These are phyloP conservation scores for Pyracantha coccinea DNA, from an alignment of 331 rosid genomes.

Conservation along the genomic window DNA sequence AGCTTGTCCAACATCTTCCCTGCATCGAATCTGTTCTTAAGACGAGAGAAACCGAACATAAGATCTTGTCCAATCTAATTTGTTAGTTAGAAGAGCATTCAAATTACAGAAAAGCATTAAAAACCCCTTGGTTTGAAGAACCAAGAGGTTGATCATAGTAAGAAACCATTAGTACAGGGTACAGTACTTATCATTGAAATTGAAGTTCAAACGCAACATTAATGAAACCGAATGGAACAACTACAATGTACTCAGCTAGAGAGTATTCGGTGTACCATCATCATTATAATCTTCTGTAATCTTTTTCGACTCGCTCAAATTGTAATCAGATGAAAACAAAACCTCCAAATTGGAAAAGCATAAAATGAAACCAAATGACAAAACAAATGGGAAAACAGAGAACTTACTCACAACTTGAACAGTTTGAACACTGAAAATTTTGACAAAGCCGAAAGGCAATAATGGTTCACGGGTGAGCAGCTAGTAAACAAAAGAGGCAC, in stretches of 20 bases:
- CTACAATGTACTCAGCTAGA: neutral
- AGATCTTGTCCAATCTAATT: neutral
- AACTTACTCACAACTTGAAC: neutral
- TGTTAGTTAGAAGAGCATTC: neutral
- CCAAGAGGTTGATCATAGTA: constrained; percentile 1
- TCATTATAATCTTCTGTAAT: too few species aligned
- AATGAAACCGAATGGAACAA: neutral
- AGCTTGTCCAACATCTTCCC: constrained; percentile 59
- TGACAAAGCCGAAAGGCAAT: neutral
- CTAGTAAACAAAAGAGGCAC: neutral
- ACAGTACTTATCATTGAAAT: neutral
- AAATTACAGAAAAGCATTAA: neutral
- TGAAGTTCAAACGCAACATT: neutral
- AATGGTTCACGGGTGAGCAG: constrained; percentile 10
- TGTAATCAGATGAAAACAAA: neutral
- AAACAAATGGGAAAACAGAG: neutral
- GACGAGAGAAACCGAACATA: neutral
- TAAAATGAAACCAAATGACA: neutral
- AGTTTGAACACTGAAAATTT: neutral
- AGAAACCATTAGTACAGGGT: neutral
- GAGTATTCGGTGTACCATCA: neutral
- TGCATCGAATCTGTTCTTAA: constrained; percentile 62
- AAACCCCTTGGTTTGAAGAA: too few species aligned
- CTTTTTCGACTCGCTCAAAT: neutral
- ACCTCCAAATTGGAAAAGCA: neutral